These are phyloP conservation scores for Arthrobotrys sinensis DNA, from an alignment of 2,329 filamentous ascomycete genomes.

Conservation along the genomic window DNA sequence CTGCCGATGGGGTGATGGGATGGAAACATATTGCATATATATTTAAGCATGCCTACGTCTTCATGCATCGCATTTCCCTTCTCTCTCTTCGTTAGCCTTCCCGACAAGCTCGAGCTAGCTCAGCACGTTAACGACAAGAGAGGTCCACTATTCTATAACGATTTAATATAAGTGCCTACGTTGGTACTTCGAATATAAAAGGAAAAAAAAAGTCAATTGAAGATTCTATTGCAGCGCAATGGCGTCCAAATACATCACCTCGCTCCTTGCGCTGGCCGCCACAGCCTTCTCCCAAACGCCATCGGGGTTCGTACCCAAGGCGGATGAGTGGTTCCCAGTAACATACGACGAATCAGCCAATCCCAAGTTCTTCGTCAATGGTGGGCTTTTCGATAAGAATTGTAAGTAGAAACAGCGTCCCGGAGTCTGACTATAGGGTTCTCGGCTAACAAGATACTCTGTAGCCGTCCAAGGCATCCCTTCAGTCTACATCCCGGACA, in stretches of 20 bases:
- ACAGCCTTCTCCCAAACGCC: constrained; percentile 48
- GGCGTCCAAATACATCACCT: constrained; percentile 26
- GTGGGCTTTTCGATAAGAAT: constrained; percentile 42
- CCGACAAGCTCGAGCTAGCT: constrained; percentile 1
- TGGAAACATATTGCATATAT: constrained; percentile 4
- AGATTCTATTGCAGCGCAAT: constrained; percentile 35
- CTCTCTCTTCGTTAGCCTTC: constrained; percentile 11
- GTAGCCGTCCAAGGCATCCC: constrained; percentile 42
- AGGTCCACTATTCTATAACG: not conserved
- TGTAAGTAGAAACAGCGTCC: constrained; percentile 13
- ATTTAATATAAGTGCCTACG: not conserved
- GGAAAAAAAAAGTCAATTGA: not conserved
- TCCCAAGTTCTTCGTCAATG: constrained; percentile 44
- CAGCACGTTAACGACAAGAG: not conserved
- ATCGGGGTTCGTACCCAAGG: constrained; percentile 28
- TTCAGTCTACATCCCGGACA: constrained; percentile 38
- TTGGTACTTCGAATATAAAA: not conserved
- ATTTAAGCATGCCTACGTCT: not conserved
- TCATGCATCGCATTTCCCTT: not conserved
- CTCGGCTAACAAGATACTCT: not conserved
- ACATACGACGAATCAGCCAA: constrained; percentile 37
- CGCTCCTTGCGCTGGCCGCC: constrained; percentile 34
- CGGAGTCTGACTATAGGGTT: not conserved
- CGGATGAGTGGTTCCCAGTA: constrained; percentile 32
- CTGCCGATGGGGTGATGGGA: not conserved